Evolutionary conservation across 75 land plant genomes (phyloP), one percentile per base, ranked within the genome.

Genomic region (Sequoiadendron giganteum): DNA sequence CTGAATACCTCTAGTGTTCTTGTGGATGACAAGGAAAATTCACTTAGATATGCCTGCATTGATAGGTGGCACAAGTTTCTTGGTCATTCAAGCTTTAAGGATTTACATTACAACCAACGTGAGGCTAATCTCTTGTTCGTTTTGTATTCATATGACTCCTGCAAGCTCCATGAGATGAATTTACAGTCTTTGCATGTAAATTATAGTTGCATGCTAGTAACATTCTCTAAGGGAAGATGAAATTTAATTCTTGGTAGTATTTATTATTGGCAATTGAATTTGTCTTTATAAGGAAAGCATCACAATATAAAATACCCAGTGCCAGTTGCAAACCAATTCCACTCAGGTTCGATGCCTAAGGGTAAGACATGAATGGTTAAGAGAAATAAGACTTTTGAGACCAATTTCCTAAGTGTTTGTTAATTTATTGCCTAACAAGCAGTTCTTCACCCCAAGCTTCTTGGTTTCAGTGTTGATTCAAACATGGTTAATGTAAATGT

Each of bases 1-100:
- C 56, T 88, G 4, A 79, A 89, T 88, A 89, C 87, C 89, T 87
- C 87, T 55, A 87, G 76, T 39, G 90, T 89, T 75, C 58, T 88
- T 70, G 36, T 89, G 3, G 40, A 89, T 32, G 83, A 81, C 19
- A 34, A 68, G 30, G 54, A 54, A 2, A 88, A 79, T 54, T 88
- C 70, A 52, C 11, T 76, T 18, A 75, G 88, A 25, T 88, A 77
- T 52, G 42, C 88, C 14, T 72, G 54, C 45, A 87, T 88, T 52
- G 89, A 89, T 75, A 89, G 80, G 1, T 89, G 90, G 90, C 88
- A 68, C 16, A 55, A 38, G n/a, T 52, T 72, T 43, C 88, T 89
- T 40, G 48, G 40, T 13, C 75, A 89, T 38, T 75, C 90, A 2
- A 88, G 90, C 21, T 89, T 89, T 61, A 58, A 79, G 45, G 90